Percentiles rank a stretch among this genome's conserved stretches.
phyloP scores from a whole-genome alignment of 306 rosid species.

The Cucurbita ficifolia region DNA sequence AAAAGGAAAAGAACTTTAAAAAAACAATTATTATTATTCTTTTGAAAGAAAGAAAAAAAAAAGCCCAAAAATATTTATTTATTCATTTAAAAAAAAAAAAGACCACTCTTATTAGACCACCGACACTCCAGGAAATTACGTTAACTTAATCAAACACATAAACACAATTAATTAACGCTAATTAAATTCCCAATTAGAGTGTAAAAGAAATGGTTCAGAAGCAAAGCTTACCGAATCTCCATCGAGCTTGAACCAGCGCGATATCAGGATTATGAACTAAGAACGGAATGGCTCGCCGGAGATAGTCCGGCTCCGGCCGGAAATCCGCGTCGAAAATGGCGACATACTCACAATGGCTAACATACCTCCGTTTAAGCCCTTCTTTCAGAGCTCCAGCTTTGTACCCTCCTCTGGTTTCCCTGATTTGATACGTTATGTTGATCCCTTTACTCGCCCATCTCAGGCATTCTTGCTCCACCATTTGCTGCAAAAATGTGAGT shows the following conservation, averaged over 20 bases:
- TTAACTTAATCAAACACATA: not conserved
- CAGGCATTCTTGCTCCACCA: constrained; percentile 89
- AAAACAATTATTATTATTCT: not conserved
- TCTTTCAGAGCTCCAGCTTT: constrained; percentile 95
- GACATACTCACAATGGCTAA: constrained; percentile 78
- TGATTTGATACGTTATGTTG: constrained; percentile 71
- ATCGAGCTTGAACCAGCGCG: constrained; percentile 92
- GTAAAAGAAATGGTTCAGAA: not conserved
- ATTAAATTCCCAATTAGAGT: not conserved
- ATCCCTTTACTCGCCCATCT: constrained; percentile 96
- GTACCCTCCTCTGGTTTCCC: constrained; percentile 73
- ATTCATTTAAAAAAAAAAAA: not conserved
- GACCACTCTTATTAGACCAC: constrained; percentile 14
- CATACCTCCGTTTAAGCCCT: constrained; percentile 79
- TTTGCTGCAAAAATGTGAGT: constrained; percentile 36
- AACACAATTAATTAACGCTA: not conserved
- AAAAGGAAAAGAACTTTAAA: not conserved
- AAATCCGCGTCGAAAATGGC: constrained; percentile 95
- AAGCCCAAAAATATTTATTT: not conserved
- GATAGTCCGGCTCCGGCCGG: constrained; percentile 80
- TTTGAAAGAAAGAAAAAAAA: not conserved
- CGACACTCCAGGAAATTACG: constrained; percentile 35
- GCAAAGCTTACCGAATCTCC: constrained; percentile 73
- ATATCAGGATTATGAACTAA: constrained; percentile 59
- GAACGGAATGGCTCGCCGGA: constrained; percentile 81